Conservation (phyloP, 164 flowering plant genomes). For the Amborella trichopoda region DNA sequence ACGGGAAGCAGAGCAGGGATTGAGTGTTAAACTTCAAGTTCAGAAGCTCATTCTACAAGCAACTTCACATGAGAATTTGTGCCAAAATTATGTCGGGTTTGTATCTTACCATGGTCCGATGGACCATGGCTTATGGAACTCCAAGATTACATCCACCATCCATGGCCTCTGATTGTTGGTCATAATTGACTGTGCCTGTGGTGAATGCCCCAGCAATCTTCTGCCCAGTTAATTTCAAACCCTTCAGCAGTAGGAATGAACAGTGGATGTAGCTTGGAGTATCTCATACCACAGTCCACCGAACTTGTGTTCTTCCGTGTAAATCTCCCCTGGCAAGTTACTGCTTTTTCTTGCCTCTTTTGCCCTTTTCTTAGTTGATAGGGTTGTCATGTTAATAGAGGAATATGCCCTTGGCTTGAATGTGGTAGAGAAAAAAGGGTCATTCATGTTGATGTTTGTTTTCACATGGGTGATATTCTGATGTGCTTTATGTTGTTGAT, state of each 20-base stretch:
- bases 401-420: neutral
- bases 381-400: neutral
- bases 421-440: neutral
- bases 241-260: neutral
- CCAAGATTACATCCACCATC: neutral
- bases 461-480: no score
- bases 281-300: slow-evolving; percentile 71
- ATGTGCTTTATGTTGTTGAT: slow-evolving; percentile 5
- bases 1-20: slow-evolving; percentile 87
- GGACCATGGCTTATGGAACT: neutral
- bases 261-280: slow-evolving; percentile 20
- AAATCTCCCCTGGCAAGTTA: slow-evolving; percentile 84
- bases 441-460: neutral
- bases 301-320: slow-evolving; percentile 92
- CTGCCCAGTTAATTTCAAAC: neutral
- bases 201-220: neutral
- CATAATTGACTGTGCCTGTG: neutral
- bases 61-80: slow-evolving; percentile 80
- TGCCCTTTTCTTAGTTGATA: neutral
- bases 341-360: neutral
- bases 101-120: slow-evolving; percentile 8
- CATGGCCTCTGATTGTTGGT: neutral
- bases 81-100: slow-evolving; percentile 98
- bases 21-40: slow-evolving; percentile 85
- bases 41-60: slow-evolving; percentile 86